These are phyloP conservation scores for Pholiota molesta DNA, from an alignment of 768 basidiomycete species.

Conservation along the genomic window DNA sequence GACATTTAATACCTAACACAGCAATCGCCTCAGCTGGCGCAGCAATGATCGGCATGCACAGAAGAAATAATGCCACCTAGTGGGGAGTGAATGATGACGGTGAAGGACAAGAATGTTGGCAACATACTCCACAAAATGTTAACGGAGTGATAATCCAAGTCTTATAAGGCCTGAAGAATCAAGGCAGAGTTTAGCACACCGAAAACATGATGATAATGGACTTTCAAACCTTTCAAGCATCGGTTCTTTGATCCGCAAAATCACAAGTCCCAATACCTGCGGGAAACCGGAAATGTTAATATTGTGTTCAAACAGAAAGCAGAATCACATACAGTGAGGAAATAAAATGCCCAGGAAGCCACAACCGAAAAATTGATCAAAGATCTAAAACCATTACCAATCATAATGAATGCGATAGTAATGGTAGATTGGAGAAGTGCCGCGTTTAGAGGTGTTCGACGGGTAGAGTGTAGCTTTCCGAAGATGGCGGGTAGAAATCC, in stretches of 20 bases:
- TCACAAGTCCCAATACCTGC: constrained; percentile 85
- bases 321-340: constrained; percentile 65
- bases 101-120: constrained; percentile 3
- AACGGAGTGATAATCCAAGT: constrained; percentile 92
- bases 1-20: constrained; percentile 66
- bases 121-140: constrained; percentile 79
- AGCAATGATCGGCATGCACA: constrained; percentile 94
- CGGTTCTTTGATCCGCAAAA: constrained; percentile 90
- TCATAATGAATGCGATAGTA: constrained; percentile 75
- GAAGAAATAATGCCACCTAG: constrained; percentile 84
- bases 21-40: constrained; percentile 88
- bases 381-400: constrained; percentile 89
- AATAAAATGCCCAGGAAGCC: constrained; percentile 87
- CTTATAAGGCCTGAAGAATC: constrained; percentile 78
- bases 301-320: not conserved
- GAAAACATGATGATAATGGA: not conserved
- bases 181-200: not conserved
- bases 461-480: constrained; percentile 69
- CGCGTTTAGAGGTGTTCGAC: constrained; percentile 89
- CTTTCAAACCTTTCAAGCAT: constrained; percentile 68
- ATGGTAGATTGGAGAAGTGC: constrained; percentile 76
- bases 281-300: not conserved
- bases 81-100: constrained; percentile 9
- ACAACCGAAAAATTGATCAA: constrained; percentile 90
- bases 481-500: constrained; percentile 86